A percentile compares a stretch with the other conserved stretches of the same genome.
phyloP scores from a whole-genome alignment of 108 stramenopile genomes.

The Licmophora abbreviata region DNA sequence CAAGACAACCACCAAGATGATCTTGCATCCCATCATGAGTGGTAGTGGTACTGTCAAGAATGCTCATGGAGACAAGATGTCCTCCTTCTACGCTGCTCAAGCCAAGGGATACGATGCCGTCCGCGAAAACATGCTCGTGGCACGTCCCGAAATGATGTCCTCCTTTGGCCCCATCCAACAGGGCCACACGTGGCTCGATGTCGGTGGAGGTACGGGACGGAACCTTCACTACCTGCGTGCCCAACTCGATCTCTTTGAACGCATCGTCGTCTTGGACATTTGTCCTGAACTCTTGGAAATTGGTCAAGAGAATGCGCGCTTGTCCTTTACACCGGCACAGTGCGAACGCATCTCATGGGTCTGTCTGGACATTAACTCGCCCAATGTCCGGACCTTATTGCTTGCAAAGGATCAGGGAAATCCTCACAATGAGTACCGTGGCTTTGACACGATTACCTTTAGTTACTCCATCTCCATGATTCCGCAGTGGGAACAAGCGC shows the following conservation, averaged over 20 bases:
- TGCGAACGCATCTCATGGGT: conserved; percentile 36
- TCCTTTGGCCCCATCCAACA: conserved; percentile 43
- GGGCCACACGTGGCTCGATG: conserved; percentile 49
- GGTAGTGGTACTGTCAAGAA: conserved; percentile 22
- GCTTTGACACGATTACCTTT: conserved; percentile 50
- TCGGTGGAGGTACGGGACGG: conserved; percentile 52
- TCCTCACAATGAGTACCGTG: conserved; percentile 25
- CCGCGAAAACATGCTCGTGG: conserved; percentile 48
- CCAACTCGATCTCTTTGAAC: conserved; percentile 36
- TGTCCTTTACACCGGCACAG: conserved; percentile 35
- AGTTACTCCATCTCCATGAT: conserved; percentile 48
- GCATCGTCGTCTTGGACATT: conserved; percentile 48
- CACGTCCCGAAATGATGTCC: conserved; percentile 50
- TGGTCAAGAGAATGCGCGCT: conserved; percentile 28
- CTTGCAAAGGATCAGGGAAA: no score
- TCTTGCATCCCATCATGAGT: conserved; percentile 44
- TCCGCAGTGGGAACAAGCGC: conserved; percentile 42
- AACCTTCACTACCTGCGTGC: conserved; percentile 47
- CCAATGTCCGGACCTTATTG: conserved; percentile 21
- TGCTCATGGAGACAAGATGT: conserved; percentile 57
- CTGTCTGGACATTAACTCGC: conserved; percentile 41
- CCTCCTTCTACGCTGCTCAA: conserved; percentile 42
- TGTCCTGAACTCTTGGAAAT: conserved; percentile 45
- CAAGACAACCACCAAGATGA: conserved; percentile 55
- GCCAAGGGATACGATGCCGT: conserved; percentile 58